phyloP scores from a whole-genome alignment of 108 stramenopile species.

The Licmophora abbreviata region DNA sequence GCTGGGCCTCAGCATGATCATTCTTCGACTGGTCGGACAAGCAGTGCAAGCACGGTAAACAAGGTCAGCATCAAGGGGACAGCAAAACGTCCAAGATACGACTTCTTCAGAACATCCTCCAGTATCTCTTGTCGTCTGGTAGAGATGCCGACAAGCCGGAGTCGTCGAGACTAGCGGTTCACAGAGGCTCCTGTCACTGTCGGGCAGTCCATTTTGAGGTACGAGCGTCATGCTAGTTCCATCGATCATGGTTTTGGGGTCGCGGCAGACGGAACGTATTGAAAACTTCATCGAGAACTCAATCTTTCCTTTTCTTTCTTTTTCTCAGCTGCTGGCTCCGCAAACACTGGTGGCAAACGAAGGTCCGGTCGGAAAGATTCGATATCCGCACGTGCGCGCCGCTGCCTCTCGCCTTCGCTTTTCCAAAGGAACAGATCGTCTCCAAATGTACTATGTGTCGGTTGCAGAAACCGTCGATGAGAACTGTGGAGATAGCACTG shows the following conservation, averaged over 20 bases:
- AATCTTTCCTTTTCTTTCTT: background rate
- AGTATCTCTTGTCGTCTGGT: too few relatives aligned
- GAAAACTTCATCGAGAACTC: slow-evolving; percentile 1
- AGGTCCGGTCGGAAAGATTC: slow-evolving; percentile 56
- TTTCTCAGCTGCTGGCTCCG: slow-evolving; percentile 40
- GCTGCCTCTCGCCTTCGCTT: slow-evolving; percentile 45
- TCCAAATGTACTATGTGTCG: slow-evolving; percentile 58
- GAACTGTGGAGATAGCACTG: slow-evolving; percentile 11
- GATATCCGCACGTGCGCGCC: slow-evolving; percentile 44
- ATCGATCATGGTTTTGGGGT: too few relatives aligned
- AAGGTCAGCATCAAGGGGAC: too few relatives aligned
- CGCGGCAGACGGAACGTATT: too few relatives aligned
- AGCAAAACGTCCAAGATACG: too few relatives aligned
- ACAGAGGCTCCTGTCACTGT: slow-evolving; percentile 65
- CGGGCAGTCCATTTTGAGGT: slow-evolving; percentile 51
- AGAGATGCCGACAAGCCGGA: slow-evolving; percentile 7
- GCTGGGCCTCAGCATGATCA: slow-evolving; percentile 10
- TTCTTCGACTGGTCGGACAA: background rate
- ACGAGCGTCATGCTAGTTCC: too few relatives aligned
- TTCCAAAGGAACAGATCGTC: slow-evolving; percentile 28
- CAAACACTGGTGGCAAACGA: slow-evolving; percentile 25
- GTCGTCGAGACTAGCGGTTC: slow-evolving; percentile 13
- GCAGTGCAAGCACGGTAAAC: slow-evolving; percentile 1
- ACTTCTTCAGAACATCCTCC: too few relatives aligned
- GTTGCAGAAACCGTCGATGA: slow-evolving; percentile 8